Conservation (phyloP, 805 yeast genomes). For the Isabelozyma heimii region DNA sequence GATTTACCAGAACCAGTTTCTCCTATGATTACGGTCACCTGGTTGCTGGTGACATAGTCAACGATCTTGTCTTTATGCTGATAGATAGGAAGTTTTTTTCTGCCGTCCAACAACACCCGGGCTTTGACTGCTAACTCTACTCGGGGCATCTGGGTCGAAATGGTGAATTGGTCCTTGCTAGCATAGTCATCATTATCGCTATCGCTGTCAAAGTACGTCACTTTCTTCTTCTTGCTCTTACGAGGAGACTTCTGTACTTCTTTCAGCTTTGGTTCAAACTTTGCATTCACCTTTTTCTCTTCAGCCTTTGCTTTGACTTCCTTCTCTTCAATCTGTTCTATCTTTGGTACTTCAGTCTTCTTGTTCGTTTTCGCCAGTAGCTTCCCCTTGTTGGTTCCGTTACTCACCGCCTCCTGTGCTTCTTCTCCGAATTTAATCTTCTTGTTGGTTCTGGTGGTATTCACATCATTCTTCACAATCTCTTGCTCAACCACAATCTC, state of each 20-base stretch:
- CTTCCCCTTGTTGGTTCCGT: neutral
- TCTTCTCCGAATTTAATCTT: conserved; percentile 20
- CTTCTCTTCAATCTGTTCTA: neutral
- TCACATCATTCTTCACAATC: conserved; percentile 8
- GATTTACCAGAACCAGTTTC: conserved; percentile 99
- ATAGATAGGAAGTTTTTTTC: conserved; percentile 72
- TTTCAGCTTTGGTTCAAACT: neutral
- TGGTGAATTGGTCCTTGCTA: neutral
- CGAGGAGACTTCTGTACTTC: neutral
- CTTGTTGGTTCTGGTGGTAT: conserved; percentile 15
- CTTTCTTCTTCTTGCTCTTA: conserved; percentile 2
- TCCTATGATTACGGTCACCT: conserved; percentile 82
- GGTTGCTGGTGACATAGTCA: conserved; percentile 49
- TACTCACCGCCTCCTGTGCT: conserved; percentile 2
- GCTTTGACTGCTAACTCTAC: conserved; percentile 39
- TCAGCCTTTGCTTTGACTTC: neutral
- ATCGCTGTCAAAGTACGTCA: conserved; percentile 26
- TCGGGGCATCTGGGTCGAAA: neutral
- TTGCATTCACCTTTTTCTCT: neutral
- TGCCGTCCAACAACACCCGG: conserved; percentile 42
- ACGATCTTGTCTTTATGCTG: conserved; percentile 65
- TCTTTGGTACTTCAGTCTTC: neutral
- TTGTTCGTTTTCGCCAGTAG: neutral
- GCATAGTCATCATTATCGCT: conserved; percentile 16
- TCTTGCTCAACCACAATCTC: conserved; percentile 1